A percentile compares a stretch with the other conserved stretches of the same genome.
phyloP scores from a whole-genome alignment of 2,329 filamentous ascomycete genomes.

The Talaromyces funiculosus region DNA sequence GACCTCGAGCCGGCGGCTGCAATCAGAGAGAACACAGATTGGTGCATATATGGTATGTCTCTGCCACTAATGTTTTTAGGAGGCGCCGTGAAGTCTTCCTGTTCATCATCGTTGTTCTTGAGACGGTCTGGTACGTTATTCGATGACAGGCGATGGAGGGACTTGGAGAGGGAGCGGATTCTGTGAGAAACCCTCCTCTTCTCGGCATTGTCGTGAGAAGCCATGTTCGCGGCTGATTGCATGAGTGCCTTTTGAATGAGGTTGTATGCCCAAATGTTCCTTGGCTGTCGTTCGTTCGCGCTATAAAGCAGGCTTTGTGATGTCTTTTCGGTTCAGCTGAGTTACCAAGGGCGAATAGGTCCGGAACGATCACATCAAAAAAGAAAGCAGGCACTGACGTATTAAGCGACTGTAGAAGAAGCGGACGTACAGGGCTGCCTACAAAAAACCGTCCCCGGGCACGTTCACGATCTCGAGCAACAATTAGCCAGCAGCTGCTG shows the following conservation, averaged over 20 bases:
- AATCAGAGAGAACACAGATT: constrained; percentile 90
- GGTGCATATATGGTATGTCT: constrained; percentile 68
- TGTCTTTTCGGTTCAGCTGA: neutral
- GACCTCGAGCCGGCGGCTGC: constrained; percentile 77
- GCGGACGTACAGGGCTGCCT: neutral
- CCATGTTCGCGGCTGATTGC: constrained; percentile 21
- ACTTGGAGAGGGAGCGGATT: constrained; percentile 37
- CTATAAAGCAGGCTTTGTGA: neutral
- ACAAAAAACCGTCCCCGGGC: neutral
- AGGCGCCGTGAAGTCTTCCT: constrained; percentile 57
- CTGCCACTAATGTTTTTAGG: constrained; percentile 39
- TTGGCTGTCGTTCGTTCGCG: neutral
- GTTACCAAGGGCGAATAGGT: neutral
- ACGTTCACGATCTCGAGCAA: constrained; percentile 9
- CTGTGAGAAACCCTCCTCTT: constrained; percentile 40
- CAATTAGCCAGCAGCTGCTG: constrained; percentile 15
- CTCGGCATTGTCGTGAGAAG: constrained; percentile 38
- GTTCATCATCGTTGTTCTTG: constrained; percentile 50
- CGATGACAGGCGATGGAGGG: constrained; percentile 41
- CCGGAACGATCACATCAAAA: neutral
- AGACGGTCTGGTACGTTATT: constrained; percentile 54
- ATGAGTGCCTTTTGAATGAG: neutral
- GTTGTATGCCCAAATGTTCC: neutral
- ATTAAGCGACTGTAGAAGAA: neutral
- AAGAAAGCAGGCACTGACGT: neutral